Conservation (phyloP, 495 filamentous ascomycete genomes). For the Penicillium odoratum region DNA sequence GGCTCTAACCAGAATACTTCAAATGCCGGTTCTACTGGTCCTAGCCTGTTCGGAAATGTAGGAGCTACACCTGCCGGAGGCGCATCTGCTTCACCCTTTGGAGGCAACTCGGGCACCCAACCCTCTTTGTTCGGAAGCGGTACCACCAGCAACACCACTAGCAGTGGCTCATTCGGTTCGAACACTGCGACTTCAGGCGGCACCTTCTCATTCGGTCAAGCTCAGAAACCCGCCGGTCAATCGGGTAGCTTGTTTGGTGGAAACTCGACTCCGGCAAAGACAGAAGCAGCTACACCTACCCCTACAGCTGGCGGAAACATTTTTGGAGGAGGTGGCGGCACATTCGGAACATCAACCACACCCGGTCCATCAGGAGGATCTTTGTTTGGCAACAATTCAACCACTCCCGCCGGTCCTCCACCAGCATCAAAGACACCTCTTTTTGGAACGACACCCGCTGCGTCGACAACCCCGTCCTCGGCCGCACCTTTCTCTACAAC, state of each 20-base stretch:
- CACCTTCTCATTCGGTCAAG: constrained; percentile 46
- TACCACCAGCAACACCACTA: constrained; percentile 19
- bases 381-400: constrained; percentile 54
- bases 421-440: constrained; percentile 45
- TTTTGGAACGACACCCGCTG: constrained; percentile 27
- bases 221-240: constrained; percentile 26
- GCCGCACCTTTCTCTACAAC: constrained; percentile 27
- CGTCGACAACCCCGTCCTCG: constrained; percentile 27
- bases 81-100: constrained; percentile 38
- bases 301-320: constrained; percentile 35
- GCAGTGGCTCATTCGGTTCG: constrained; percentile 9
- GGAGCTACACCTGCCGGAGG: constrained; percentile 38
- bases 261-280: constrained; percentile 42
- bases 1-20: constrained; percentile 33
- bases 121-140: constrained; percentile 36
- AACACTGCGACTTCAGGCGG: constrained; percentile 25
- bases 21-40: constrained; percentile 28
- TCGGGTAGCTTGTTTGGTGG: constrained; percentile 30
- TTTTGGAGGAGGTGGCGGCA: constrained; percentile 50
- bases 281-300: constrained; percentile 34
- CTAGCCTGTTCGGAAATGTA: constrained; percentile 47
- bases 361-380: constrained; percentile 38
- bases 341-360: constrained; percentile 30
- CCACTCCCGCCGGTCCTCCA: constrained; percentile 65
- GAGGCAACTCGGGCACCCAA: constrained; percentile 28